Conservation (phyloP, 2,329 filamentous ascomycete species). For the Clarireedia sp. region DNA sequence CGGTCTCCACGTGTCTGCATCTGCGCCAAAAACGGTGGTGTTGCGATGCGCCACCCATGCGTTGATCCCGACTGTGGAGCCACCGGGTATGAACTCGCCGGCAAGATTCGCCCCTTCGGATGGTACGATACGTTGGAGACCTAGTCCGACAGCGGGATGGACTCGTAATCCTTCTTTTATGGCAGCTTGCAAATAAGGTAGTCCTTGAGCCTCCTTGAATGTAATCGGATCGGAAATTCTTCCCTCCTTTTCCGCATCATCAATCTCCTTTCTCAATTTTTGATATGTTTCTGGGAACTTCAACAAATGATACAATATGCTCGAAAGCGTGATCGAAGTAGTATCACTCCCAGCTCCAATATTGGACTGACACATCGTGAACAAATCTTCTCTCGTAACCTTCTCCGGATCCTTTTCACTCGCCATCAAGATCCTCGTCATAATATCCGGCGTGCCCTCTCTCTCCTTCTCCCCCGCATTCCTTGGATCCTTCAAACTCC, state of each 20-base stretch:
- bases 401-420: conserved; percentile 28
- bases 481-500: conserved; percentile 13
- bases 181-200: conserved; percentile 42
- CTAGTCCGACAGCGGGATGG: conserved; percentile 40
- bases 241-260: conserved; percentile 14
- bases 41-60: conserved; percentile 32
- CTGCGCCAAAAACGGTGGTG: conserved; percentile 39
- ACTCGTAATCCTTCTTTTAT: conserved; percentile 45
- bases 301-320: conserved; percentile 38
- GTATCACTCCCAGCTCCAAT: conserved; percentile 36
- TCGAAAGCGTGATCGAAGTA: conserved; percentile 39
- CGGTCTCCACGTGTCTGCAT: conserved; percentile 41
- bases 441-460: conserved; percentile 30
- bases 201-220: conserved; percentile 33
- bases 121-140: conserved; percentile 42
- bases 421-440: conserved; percentile 36
- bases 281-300: conserved; percentile 24
- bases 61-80: conserved; percentile 30
- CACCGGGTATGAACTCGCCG: conserved; percentile 33
- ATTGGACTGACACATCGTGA: conserved; percentile 19
- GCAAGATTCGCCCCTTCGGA: conserved; percentile 36
- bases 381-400: conserved; percentile 31
- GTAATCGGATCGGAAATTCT: conserved; percentile 27
- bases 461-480: background rate
- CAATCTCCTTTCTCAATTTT: conserved; percentile 30